phyloP scores from a whole-genome alignment of 2,329 filamentous ascomycete species.

The Clonostachys byssicola region DNA sequence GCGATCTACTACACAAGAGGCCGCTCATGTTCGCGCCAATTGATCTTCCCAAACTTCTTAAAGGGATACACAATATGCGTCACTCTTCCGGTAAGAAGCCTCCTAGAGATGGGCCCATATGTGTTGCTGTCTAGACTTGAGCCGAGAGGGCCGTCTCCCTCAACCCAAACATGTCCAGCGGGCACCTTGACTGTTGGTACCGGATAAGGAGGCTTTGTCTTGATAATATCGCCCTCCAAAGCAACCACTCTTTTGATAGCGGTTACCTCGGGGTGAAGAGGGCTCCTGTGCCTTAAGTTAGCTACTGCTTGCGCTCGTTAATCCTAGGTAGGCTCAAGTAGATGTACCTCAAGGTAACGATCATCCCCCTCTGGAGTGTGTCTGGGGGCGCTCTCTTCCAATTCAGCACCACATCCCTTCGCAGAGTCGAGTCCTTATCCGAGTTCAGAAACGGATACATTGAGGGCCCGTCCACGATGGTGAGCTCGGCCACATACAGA shows the following conservation, averaged over 20 bases:
- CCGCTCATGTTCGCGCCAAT: constrained; percentile 49
- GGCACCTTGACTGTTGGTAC: constrained; percentile 61
- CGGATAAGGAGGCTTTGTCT: constrained; percentile 58
- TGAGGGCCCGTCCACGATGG: constrained; percentile 55
- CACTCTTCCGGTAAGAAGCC: constrained; percentile 71
- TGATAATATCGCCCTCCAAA: constrained; percentile 73
- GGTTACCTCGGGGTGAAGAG: constrained; percentile 62
- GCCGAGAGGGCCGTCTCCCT: constrained; percentile 75
- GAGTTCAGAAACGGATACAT: constrained; percentile 79
- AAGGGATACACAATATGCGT: constrained; percentile 69
- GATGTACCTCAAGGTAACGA: constrained; percentile 64
- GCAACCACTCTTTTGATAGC: constrained; percentile 82
- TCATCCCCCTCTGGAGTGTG: constrained; percentile 64
- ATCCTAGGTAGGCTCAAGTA: neutral
- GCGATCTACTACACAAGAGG: constrained; percentile 9
- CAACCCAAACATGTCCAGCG: constrained; percentile 87
- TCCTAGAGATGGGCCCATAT: constrained; percentile 78
- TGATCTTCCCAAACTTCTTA: constrained; percentile 50
- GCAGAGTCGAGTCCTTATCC: constrained; percentile 51
- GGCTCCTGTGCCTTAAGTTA: constrained; percentile 48
- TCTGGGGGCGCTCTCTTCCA: constrained; percentile 55
- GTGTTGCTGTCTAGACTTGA: constrained; percentile 80
- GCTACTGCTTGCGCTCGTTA: neutral
- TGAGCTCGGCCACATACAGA: constrained; percentile 53
- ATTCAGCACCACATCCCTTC: constrained; percentile 52